A percentile compares a stretch with the other conserved stretches of the same genome.
phyloP scores from a whole-genome alignment of 805 yeast genomes.

The Candida broadrunensis region DNA sequence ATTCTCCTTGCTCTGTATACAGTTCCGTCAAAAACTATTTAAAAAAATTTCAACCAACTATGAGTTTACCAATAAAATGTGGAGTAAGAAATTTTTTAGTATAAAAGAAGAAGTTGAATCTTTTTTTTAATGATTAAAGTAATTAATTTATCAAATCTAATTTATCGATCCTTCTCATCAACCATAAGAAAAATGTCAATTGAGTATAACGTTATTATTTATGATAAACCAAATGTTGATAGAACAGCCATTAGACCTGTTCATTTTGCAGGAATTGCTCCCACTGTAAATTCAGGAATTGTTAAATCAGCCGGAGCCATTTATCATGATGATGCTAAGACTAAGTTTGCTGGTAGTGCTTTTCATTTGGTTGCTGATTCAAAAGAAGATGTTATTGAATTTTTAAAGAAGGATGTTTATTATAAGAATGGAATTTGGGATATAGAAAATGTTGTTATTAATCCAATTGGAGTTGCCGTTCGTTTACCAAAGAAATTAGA shows the following conservation, averaged over 20 bases:
- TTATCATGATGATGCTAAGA: conserved; percentile 38
- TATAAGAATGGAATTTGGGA: conserved; percentile 75
- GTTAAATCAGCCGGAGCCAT: conserved; percentile 44
- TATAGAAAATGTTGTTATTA: conserved; percentile 54
- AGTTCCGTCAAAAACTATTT: too few relatives aligned
- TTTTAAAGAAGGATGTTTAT: conserved; percentile 63
- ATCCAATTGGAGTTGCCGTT: conserved; percentile 45
- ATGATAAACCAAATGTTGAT: conserved; percentile 65
- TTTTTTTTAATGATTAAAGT: too few relatives aligned
- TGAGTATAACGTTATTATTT: conserved; percentile 69
- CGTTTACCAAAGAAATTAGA: conserved; percentile 34
- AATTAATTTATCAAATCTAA: too few relatives aligned
- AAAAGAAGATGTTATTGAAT: conserved; percentile 61
- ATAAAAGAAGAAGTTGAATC: too few relatives aligned
- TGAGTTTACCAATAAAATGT: too few relatives aligned
- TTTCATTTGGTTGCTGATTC: conserved; percentile 62
- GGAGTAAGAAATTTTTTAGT: too few relatives aligned
- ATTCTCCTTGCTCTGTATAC: too few relatives aligned
- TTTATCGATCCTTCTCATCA: conserved; percentile 4
- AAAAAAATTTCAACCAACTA: too few relatives aligned
- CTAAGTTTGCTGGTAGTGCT: conserved; percentile 65
- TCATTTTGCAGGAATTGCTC: conserved; percentile 38
- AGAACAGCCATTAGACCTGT: conserved; percentile 50
- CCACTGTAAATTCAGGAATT: conserved; percentile 30
- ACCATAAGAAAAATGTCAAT: conserved; percentile 16